These are phyloP conservation scores for Cytospora schulzeri DNA, from an alignment of 2,329 filamentous ascomycete species.

Conservation along the genomic window DNA sequence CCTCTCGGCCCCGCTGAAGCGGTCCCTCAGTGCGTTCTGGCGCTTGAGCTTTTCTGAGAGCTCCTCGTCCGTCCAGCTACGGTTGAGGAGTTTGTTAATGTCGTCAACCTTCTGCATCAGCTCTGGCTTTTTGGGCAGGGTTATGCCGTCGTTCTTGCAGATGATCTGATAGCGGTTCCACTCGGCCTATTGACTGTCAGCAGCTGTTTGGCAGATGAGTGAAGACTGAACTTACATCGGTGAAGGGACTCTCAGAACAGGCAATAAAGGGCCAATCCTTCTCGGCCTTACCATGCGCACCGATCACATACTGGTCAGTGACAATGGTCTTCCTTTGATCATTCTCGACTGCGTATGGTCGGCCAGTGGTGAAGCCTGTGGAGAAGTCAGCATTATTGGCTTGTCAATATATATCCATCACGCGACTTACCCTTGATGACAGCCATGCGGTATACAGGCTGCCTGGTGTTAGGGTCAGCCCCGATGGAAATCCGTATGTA, in stretches of 20 bases:
- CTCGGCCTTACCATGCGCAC: constrained; percentile 80
- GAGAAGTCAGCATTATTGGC: constrained; percentile 31
- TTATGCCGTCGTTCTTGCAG: constrained; percentile 70
- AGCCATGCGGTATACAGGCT: constrained; percentile 84
- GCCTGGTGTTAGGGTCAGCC: constrained; percentile 69
- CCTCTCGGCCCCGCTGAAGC: constrained; percentile 68
- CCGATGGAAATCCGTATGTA: constrained; percentile 86
- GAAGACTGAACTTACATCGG: constrained; percentile 61
- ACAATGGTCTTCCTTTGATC: constrained; percentile 74
- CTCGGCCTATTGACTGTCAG: constrained; percentile 58
- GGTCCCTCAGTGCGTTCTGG: constrained; percentile 67
- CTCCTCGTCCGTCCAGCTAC: constrained; percentile 80
- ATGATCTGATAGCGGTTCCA: constrained; percentile 79
- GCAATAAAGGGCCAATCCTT: constrained; percentile 88
- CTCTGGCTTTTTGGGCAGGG: constrained; percentile 71
- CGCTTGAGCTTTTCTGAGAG: constrained; percentile 77
- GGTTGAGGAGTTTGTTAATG: constrained; percentile 77
- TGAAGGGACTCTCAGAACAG: constrained; percentile 82
- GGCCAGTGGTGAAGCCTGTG: constrained; percentile 74
- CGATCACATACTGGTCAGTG: constrained; percentile 82
- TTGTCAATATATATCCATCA: neutral
- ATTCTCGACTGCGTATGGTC: constrained; percentile 79
- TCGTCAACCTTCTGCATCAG: constrained; percentile 73
- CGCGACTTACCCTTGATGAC: constrained; percentile 74
- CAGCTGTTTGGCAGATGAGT: neutral